A percentile compares a stretch with the other conserved stretches of the same genome.
Evolutionary conservation across 371 early-diverging fungal species (phyloP).

Genomic region (Mucor irregularis): DNA sequence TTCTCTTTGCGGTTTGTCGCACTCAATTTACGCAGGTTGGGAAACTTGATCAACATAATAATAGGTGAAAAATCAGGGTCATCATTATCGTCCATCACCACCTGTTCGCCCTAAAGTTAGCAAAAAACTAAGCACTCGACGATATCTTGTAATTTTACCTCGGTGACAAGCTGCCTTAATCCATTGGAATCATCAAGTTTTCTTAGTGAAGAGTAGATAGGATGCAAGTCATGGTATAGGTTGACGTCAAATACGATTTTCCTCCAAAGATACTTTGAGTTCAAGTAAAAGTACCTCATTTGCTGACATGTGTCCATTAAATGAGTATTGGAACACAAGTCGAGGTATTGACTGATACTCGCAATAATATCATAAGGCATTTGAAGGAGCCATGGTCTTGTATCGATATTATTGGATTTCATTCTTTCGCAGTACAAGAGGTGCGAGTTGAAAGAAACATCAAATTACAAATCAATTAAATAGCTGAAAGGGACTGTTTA

Average conservation of each 20-base stretch:
- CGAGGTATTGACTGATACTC: constrained; percentile 26
- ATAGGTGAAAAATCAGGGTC: constrained; percentile 42
- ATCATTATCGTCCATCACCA: constrained; percentile 43
- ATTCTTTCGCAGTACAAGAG: too few relatives aligned
- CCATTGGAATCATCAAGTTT: constrained; percentile 41
- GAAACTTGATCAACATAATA: constrained; percentile 51
- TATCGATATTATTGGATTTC: constrained; percentile 1
- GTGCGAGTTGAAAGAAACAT: too few relatives aligned
- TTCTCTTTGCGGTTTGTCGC: constrained; percentile 37
- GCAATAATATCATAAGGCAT: constrained; percentile 30
- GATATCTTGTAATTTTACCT: too few relatives aligned
- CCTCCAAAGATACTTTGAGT: constrained; percentile 34
- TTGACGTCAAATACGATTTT: constrained; percentile 33
- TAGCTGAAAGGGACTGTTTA: too few relatives aligned
- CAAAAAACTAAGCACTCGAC: too few relatives aligned
- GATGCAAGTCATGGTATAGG: constrained; percentile 18
- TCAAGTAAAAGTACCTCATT: constrained; percentile 32
- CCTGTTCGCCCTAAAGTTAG: constrained; percentile 11
- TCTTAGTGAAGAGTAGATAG: constrained; percentile 42
- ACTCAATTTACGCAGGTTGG: constrained; percentile 29
- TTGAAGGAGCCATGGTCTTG: neutral
- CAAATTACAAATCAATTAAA: too few relatives aligned
- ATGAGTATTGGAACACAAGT: constrained; percentile 37
- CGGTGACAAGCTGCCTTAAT: constrained; percentile 24
- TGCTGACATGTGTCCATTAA: constrained; percentile 42